These are phyloP conservation scores for Rhododendron molle DNA, from an alignment of 148 eudicot genomes.

Conservation along the genomic window DNA sequence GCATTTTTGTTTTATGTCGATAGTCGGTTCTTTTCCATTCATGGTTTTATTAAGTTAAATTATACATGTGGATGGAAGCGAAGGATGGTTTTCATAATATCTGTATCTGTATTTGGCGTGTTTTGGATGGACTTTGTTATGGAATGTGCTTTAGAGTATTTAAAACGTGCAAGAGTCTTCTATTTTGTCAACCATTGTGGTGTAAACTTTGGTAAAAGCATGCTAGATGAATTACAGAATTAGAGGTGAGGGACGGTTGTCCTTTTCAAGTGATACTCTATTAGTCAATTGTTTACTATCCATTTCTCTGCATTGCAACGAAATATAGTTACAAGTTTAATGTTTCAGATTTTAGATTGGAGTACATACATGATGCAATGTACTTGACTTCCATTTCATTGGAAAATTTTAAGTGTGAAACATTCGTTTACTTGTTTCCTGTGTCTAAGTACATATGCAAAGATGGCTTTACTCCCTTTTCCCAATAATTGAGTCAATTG, in stretches of 20 bases:
- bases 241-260: background rate
- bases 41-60: background rate
- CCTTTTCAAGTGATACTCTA: background rate
- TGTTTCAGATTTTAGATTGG: background rate
- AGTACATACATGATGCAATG: background rate
- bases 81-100: background rate
- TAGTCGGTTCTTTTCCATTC: background rate
- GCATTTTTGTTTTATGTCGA: background rate
- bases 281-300: background rate
- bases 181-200: background rate
- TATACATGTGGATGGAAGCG: background rate
- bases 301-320: background rate
- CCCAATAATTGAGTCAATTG: too few species aligned
- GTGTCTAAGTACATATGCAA: too few species aligned
- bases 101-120: too few species aligned
- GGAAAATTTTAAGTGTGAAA: background rate
- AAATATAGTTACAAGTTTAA: background rate
- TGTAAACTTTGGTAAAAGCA: background rate
- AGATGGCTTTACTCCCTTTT: too few species aligned
- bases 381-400: background rate
- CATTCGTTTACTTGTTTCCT: too few species aligned
- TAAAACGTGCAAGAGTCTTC: background rate
- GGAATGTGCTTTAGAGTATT: background rate
- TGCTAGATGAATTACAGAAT: background rate
- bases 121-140: background rate